Base-by-base conservation (phyloP, 177 flowering plant species). In the Vitis hybrid region DNA sequence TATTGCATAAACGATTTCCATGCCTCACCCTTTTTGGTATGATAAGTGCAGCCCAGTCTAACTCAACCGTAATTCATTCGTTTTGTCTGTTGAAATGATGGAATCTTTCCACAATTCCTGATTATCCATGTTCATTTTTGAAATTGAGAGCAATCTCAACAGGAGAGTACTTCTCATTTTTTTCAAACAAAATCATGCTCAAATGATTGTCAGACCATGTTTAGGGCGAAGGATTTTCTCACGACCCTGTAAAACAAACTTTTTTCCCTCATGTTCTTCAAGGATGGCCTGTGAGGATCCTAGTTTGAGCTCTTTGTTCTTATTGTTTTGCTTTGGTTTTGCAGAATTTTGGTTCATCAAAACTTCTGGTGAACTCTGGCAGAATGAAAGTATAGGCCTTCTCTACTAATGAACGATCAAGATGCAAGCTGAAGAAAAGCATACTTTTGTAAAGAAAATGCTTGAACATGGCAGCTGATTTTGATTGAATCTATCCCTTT, bases 271-370 rank as follows among this genome's bases (percentile, higher is more conserved):
- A 8, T 10, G 6, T 9, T 59, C 14, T n/a, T 5, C 9, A 39
- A 39, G 45, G 45, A 39, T 39, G 45, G 45, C 29, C 29, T 26
- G 29, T 26, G 29, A 26, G 29, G 29, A 26, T 26, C 29, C 0
- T 39, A 39, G 45, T 39, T 39, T 39, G 45, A 26, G 29, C 0
- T 26, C 29, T 26, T 39, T 6, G 45, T 56, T 6, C 20, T 56
- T 20, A 16, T 4, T 16, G 18, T 7, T 20, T 59, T 26, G 34
- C 29, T 10, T 10, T 59, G 5, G 34, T 59, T 5, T 59, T 59
- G 62, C 62, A 59, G 62, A 59, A 39, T 22, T 59, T 18, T 8
- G 19, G 45, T 59, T 59, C 62, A 26, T 59, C 34, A 15, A 59
- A n/a, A 3, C 62, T 12, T 22, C 62, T 26, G 29, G 29, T 59